Evolutionary conservation across 306 rosid genomes (phyloP), one percentile per base, ranked within the genome.

Genomic region (Sicyos baderoa): DNA sequence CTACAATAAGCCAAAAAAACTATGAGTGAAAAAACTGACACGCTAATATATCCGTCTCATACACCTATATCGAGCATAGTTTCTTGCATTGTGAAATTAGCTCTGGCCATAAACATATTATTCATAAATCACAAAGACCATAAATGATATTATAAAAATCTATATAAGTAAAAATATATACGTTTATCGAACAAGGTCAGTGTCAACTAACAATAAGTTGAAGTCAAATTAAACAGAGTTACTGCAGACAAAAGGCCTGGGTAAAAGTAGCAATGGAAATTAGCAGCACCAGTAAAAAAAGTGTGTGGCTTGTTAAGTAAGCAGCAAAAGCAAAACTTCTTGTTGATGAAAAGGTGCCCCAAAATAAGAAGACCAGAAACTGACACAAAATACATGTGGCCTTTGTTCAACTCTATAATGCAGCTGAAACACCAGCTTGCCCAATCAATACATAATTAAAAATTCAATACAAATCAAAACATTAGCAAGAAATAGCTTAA

Each of bases 381-480:
- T 32, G 68, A 3, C 16, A 17, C 19, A n/a, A 37, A 61, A 35
- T 61, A 50, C 68, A n/a, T 8, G 65, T 9, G 25, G 9, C 25
- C 45, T 17, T 37, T n/a, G 13, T 61, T 50, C 68, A 32, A 61
- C 16, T 9, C 40, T 37, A 32, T 9, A 61, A 32, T 32, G 68
- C 49, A 61, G 68, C 68, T 35, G 10, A 61, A 56, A 32, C 9
- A 2, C 22, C 68, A 16, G 2, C 49, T 4, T 22, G 1, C 16
- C 4, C 68, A 37, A 35, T 61, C 16, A 37, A 61, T 61, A n/a
- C 68, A 61, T 7, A 61, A 37, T 61, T 61, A 61, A 35, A 9
- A 35, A 37, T 35, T 9, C 27, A 37, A 40, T 18, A 62, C 44
- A 9, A 17, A 62, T 62, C 4, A n/a, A 62, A 37, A 9, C 37